phyloP scores from a whole-genome alignment of 768 basidiomycete species.

The Coprinopsis strossmayeri region DNA sequence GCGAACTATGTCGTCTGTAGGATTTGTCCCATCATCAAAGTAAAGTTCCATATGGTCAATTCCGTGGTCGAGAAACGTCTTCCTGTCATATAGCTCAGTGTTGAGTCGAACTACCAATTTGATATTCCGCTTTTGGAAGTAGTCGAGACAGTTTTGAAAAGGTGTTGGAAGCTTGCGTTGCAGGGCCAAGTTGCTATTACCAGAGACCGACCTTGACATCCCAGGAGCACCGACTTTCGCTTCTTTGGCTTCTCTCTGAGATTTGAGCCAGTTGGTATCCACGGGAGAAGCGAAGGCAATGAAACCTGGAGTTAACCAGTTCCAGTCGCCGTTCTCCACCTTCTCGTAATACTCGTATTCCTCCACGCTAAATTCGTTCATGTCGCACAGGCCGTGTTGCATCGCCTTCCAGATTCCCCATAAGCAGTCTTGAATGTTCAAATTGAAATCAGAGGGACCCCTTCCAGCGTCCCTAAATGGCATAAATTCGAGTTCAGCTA shows the following conservation, averaged over 20 bases:
- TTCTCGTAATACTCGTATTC: constrained; percentile 95
- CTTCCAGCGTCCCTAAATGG: constrained; percentile 94
- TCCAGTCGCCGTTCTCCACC: constrained; percentile 94
- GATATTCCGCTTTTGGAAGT: constrained; percentile 83
- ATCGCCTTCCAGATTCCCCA: constrained; percentile 87
- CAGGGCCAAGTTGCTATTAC: constrained; percentile 45
- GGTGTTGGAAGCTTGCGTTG: constrained; percentile 74
- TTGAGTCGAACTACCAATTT: constrained; percentile 92
- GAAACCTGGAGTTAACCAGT: constrained; percentile 88
- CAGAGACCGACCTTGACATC: constrained; percentile 22
- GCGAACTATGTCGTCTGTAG: constrained; percentile 90
- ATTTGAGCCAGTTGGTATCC: constrained; percentile 75
- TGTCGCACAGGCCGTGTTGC: constrained; percentile 88
- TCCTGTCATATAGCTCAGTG: constrained; percentile 83
- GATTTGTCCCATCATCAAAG: constrained; percentile 98
- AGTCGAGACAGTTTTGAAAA: constrained; percentile 87
- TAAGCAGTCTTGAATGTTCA: constrained; percentile 88
- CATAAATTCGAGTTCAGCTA: constrained; percentile 89
- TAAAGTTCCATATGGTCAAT: constrained; percentile 90
- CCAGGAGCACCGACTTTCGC: constrained; percentile 22
- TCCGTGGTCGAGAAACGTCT: constrained; percentile 75
- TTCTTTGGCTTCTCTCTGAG: constrained; percentile 58
- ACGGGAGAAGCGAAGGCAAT: constrained; percentile 93
- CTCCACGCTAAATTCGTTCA: constrained; percentile 88
- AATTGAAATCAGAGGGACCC: constrained; percentile 87